phyloP scores from a whole-genome alignment of 2,329 filamentous ascomycete species.

The Atkinsonella texensis region DNA sequence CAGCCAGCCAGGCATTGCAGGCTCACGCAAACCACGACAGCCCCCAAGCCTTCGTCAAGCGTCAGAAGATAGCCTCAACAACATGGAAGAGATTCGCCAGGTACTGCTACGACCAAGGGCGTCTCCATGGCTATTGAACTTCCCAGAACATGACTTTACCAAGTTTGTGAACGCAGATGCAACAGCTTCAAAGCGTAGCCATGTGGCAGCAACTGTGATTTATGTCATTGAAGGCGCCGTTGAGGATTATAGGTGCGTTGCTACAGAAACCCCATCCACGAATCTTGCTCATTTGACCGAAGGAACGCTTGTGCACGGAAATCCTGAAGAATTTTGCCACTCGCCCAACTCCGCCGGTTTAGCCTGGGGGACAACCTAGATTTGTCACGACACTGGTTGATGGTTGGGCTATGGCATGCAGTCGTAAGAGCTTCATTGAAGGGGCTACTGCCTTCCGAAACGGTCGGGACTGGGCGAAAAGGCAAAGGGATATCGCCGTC shows the following conservation, averaged over 20 bases:
- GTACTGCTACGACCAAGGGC: slow-evolving; percentile 5
- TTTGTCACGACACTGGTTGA: slow-evolving; percentile 27
- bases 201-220: slow-evolving; percentile 19
- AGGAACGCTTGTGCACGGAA: slow-evolving; percentile 16
- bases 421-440: slow-evolving; percentile 16
- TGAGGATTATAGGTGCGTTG: slow-evolving; percentile 13
- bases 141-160: slow-evolving; percentile 18
- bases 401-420: slow-evolving; percentile 14
- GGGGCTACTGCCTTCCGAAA: slow-evolving; percentile 26
- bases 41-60: too few species aligned
- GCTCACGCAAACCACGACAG: too few species aligned
- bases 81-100: slow-evolving; percentile 10
- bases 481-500: too few species aligned
- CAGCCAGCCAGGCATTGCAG: too few species aligned
- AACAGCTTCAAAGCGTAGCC: slow-evolving; percentile 21
- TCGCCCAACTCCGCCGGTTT: slow-evolving; percentile 18
- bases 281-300: slow-evolving; percentile 25
- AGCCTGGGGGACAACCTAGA: slow-evolving; percentile 18
- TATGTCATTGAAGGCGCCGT: slow-evolving; percentile 18
- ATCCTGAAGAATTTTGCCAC: slow-evolving; percentile 24
- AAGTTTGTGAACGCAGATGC: slow-evolving; percentile 18
- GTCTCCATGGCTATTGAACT: slow-evolving; percentile 25
- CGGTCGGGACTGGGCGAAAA: slow-evolving; percentile 6
- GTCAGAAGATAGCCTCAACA: slow-evolving; percentile 5
- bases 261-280: slow-evolving; percentile 18